Evolutionary conservation across 306 rosid species (phyloP), one percentile per base, ranked within the genome.

Genomic region (Vachellia collinsii): DNA sequence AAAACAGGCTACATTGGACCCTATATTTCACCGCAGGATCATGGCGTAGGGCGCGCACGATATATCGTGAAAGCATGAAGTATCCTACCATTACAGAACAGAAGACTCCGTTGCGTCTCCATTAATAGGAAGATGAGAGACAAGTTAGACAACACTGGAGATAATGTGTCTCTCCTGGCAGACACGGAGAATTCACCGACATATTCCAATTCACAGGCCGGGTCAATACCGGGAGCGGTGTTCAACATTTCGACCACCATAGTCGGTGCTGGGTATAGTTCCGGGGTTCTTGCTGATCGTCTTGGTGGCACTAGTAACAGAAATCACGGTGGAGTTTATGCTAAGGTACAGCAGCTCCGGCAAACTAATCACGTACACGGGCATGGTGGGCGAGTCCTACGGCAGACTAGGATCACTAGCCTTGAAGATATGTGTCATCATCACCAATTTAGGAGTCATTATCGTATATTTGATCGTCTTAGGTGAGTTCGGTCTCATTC

Each of bases 181-280:
- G 72, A 67, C 59, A 4, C 1, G 8, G 71, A 74, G 36, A 3
- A 42, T 16, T 75, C 80, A 0, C 70, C 42, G 29, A 53, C 74
- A 8, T 44, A 80, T 20, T 14, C 77, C 8, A 59, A 3, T 46
- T 41, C 66, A 19, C 83, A 51, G 73, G 37, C 72, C 68, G 89
- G 85, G 3, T 80, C 87, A 0, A 36, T 83, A 16, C 36, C 83
- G 2, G 89, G 89, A 0, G 92, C 94, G 11, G 85, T 88, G 25
- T 87, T 91, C 88, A 91, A 91, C 85, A 62, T 91, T 48, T 80
- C 91, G 11, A 91, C 92, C 12, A 85, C 91, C 78, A 88, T 88
- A 87, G 54, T 91, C 1, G 92, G 94, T 0, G 14, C 63, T 91
- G 1, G 92, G 94, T 1, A 65, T 88, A 76, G 53, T 88, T 44